phyloP scores from a whole-genome alignment of 2,329 filamentous ascomycete genomes.

The Talaromyces marneffei region DNA sequence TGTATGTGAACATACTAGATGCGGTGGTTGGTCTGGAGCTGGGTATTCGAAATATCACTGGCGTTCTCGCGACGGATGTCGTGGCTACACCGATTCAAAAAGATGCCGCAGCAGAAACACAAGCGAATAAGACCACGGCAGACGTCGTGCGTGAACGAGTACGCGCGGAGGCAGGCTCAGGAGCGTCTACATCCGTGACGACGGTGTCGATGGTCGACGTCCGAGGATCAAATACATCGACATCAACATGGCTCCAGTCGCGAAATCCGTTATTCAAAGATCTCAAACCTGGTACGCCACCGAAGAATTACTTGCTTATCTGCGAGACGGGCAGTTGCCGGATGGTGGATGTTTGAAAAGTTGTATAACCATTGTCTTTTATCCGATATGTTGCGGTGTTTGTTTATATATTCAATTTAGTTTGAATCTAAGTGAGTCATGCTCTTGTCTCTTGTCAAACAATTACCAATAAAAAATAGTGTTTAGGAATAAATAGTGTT shows the following conservation, averaged over 20 bases:
- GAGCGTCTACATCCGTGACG: slow-evolving; percentile 29
- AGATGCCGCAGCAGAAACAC: slow-evolving; percentile 11
- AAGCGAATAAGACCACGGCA: slow-evolving; percentile 16
- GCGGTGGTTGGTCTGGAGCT: slow-evolving; percentile 69
- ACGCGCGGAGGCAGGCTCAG: slow-evolving; percentile 29
- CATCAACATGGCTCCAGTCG: slow-evolving; percentile 33
- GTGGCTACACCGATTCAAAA: slow-evolving; percentile 15
- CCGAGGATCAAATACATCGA: slow-evolving; percentile 24
- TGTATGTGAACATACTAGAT: slow-evolving; percentile 76
- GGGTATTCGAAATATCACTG: slow-evolving; percentile 58
- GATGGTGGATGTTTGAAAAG: slow-evolving; percentile 26
- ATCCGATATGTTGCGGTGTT: background rate
- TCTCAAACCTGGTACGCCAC: slow-evolving; percentile 27
- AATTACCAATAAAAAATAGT: background rate
- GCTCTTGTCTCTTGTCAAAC: background rate
- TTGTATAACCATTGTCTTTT: background rate
- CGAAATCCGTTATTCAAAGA: slow-evolving; percentile 36
- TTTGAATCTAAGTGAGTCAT: background rate
- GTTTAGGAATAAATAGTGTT: background rate
- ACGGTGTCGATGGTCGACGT: slow-evolving; percentile 34
- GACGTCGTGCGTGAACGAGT: slow-evolving; percentile 21
- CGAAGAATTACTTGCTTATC: slow-evolving; percentile 35
- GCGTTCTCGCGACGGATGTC: slow-evolving; percentile 42
- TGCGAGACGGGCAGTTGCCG: slow-evolving; percentile 35
- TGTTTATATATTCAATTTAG: background rate